Evolutionary conservation across 495 filamentous ascomycete genomes (phyloP).

Genomic region (Trichoderma orchidacearum): DNA sequence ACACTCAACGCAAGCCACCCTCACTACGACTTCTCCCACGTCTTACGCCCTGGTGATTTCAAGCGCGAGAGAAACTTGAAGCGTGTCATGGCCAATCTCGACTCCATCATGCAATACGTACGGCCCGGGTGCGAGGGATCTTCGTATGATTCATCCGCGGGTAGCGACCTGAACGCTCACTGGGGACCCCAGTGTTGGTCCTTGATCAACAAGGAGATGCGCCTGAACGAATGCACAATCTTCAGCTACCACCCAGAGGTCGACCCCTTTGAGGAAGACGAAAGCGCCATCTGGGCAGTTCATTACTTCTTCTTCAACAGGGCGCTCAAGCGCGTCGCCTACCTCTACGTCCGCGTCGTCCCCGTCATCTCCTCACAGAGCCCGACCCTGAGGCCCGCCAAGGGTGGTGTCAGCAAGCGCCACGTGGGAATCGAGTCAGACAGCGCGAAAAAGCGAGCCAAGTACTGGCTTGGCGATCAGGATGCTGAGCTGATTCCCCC

Average conservation of each 20-base stretch:
- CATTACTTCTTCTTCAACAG: conserved; percentile 99
- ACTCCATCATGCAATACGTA: conserved; percentile 73
- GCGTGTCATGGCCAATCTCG: conserved; percentile 68
- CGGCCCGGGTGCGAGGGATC: conserved; percentile 35
- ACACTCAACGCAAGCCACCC: conserved; percentile 95
- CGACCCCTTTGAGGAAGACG: conserved; percentile 75
- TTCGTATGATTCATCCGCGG: conserved; percentile 15
- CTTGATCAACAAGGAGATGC: conserved; percentile 85
- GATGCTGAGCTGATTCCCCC: conserved; percentile 24
- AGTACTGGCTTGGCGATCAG: conserved; percentile 68
- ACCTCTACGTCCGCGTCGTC: conserved; percentile 77
- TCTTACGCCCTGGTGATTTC: conserved; percentile 79
- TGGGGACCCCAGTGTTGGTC: conserved; percentile 88
- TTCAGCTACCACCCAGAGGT: conserved; percentile 81
- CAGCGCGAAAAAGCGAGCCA: conserved; percentile 55
- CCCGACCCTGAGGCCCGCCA: conserved; percentile 21
- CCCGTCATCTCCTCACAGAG: conserved; percentile 69
- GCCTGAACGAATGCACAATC: conserved; percentile 64
- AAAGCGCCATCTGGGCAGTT: conserved; percentile 83
- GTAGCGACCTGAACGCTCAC: conserved; percentile 16
- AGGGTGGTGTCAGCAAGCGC: conserved; percentile 1
- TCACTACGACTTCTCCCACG: conserved; percentile 94
- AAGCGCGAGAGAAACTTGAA: conserved; percentile 60
- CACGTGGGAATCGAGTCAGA: conserved; percentile 6
- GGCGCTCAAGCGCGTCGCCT: conserved; percentile 80